Evolutionary conservation across 2,329 filamentous ascomycete species (phyloP).

Genomic region (Pestalotiopsis sp.): DNA sequence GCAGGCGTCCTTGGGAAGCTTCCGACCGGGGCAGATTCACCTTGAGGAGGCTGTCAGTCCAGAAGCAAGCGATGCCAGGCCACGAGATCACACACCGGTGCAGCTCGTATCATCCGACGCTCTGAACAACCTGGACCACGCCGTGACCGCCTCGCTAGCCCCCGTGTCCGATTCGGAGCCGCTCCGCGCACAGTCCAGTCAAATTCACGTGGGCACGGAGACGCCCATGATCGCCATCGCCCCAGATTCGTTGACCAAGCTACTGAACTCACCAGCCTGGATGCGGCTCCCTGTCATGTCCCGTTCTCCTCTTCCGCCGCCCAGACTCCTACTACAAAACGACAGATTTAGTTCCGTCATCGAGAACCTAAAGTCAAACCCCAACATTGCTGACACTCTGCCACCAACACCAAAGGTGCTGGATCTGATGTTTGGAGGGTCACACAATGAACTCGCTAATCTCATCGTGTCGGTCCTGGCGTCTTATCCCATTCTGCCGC

Average conservation of each 20-base stretch:
- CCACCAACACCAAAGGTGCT: conserved; percentile 1
- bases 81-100: not conserved
- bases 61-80: not conserved
- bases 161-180: not conserved
- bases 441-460: conserved; percentile 1
- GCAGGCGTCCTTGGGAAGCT: not conserved
- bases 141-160: not conserved
- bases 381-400: not conserved
- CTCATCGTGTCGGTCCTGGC: not conserved
- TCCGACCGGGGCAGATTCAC: not conserved
- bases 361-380: not conserved
- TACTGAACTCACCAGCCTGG: not conserved
- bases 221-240: not conserved
- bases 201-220: not conserved
- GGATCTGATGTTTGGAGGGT: not conserved
- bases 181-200: not conserved
- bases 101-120: not conserved
- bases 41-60: not conserved
- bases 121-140: not conserved
- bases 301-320: not conserved
- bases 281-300: not conserved
- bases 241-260: not conserved
- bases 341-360: not conserved
- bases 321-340: not conserved
- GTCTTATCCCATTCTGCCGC: not conserved